A percentile compares a stretch with the other conserved stretches of the same genome.
These are phyloP conservation scores for Linnemannia schmuckeri DNA, from an alignment of 192 early-diverging fungal genomes.

Conservation along the genomic window DNA sequence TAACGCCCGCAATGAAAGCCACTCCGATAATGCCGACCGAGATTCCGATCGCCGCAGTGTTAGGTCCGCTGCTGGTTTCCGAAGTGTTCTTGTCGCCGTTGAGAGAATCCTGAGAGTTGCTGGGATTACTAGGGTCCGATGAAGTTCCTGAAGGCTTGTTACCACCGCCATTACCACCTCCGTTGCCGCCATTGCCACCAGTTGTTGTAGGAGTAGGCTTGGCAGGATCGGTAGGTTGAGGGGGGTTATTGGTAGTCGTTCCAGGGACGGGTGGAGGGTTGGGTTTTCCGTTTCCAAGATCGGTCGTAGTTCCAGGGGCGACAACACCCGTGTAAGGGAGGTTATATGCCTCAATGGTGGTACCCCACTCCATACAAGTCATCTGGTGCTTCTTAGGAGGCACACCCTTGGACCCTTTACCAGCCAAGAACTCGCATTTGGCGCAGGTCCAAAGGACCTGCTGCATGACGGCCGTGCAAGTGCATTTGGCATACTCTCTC, in stretches of 20 bases:
- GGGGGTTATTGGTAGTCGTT: background rate
- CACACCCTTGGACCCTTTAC: constrained; percentile 20
- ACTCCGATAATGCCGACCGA: constrained; percentile 47
- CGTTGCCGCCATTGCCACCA: background rate
- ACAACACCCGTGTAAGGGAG: constrained; percentile 28
- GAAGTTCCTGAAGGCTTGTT: background rate
- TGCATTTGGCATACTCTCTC: constrained; percentile 27
- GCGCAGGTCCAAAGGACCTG: constrained; percentile 48
- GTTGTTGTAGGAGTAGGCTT: background rate
- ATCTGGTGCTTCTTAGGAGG: constrained; percentile 50
- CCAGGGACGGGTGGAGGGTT: background rate
- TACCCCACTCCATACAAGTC: constrained; percentile 36
- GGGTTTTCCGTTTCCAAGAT: constrained; percentile 6
- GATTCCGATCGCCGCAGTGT: constrained; percentile 31
- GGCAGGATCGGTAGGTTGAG: background rate
- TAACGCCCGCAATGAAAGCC: constrained; percentile 20
- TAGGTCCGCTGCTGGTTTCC: constrained; percentile 5
- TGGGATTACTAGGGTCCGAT: background rate
- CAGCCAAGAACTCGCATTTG: constrained; percentile 32
- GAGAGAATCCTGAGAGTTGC: constrained; percentile 19
- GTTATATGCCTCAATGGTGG: constrained; percentile 20
- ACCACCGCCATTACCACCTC: constrained; percentile 3
- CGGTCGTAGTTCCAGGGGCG: constrained; percentile 38
- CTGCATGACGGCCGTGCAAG: constrained; percentile 36
- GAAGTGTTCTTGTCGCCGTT: background rate